A percentile compares a stretch with the other conserved stretches of the same genome.
These are phyloP conservation scores for Halophytophthora polymorphica DNA, from an alignment of 352 stramenopile species.

Conservation along the genomic window DNA sequence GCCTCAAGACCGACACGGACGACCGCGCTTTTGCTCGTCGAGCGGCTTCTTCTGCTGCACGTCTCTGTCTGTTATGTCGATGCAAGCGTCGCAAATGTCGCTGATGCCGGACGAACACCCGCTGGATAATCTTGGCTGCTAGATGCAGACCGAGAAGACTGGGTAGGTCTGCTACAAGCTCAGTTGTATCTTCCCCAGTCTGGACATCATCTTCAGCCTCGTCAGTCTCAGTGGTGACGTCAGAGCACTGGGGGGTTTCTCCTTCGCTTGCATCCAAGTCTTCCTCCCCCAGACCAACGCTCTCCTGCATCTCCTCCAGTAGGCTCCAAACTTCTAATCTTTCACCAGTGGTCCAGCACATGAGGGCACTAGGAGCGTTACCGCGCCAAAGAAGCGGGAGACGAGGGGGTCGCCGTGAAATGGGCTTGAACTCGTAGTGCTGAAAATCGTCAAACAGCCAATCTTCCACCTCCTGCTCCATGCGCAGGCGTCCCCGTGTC, in stretches of 20 bases:
- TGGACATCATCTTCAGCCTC: not conserved
- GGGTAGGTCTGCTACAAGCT: constrained; percentile 1
- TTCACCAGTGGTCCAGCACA: constrained; percentile 23
- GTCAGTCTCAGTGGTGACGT: not conserved
- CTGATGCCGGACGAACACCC: constrained; percentile 12
- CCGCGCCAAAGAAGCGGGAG: constrained; percentile 23
- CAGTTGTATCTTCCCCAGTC: not conserved
- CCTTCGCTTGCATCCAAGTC: constrained; percentile 22
- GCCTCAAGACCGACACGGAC: constrained; percentile 19
- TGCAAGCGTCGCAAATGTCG: constrained; percentile 10
- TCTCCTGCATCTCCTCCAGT: constrained; percentile 26
- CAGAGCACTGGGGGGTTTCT: too few species aligned
- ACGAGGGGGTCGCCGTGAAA: constrained; percentile 13
- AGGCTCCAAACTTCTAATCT: constrained; percentile 7
- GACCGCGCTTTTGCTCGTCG: constrained; percentile 15
- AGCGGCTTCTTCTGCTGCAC: constrained; percentile 11
- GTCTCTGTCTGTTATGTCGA: constrained; percentile 7
- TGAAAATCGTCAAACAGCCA: constrained; percentile 16
- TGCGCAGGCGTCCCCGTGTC: constrained; percentile 5
- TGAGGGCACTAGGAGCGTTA: constrained; percentile 18
- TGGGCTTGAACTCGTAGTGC: constrained; percentile 5
- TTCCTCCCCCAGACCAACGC: constrained; percentile 25
- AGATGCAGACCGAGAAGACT: constrained; percentile 20
- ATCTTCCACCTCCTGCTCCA: constrained; percentile 13
- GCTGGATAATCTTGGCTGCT: constrained; percentile 40